phyloP scores from a whole-genome alignment of 2,329 filamentous ascomycete species.

The Aspergillus udagawae region DNA sequence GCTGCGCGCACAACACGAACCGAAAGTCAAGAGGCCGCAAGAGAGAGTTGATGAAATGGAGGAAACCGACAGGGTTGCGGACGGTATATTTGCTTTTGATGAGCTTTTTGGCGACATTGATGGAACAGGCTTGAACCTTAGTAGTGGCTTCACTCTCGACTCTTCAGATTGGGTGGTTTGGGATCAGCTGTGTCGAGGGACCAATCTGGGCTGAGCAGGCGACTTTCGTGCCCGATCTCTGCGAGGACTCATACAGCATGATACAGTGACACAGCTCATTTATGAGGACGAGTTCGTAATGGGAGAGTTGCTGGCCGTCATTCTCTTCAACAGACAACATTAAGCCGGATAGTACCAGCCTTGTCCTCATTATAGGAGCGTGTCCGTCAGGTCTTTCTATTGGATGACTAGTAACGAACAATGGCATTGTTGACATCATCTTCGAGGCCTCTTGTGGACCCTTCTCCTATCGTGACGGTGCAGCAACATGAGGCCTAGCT shows the following conservation, averaged over 20 bases:
- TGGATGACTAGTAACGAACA: conserved; percentile 6
- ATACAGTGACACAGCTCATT: neutral
- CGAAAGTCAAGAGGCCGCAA: neutral
- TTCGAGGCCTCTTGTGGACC: conserved; percentile 4
- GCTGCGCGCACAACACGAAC: conserved; percentile 4
- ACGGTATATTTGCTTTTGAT: neutral
- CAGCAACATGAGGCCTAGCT: too few species aligned
- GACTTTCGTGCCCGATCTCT: too few species aligned
- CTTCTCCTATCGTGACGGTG: neutral
- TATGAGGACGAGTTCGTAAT: neutral
- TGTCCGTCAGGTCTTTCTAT: neutral
- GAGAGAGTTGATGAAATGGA: neutral
- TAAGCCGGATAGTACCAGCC: neutral
- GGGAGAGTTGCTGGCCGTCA: neutral
- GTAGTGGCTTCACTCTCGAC: neutral
- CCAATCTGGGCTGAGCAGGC: neutral
- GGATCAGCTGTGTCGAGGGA: neutral
- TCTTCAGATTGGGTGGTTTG: neutral
- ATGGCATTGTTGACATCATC: conserved; percentile 4
- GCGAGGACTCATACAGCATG: too few species aligned
- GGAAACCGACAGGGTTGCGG: neutral
- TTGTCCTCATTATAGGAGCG: neutral
- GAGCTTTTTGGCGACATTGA: neutral
- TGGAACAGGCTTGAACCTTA: neutral
- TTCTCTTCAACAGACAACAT: neutral